Evolutionary conservation across 2,329 filamentous ascomycete genomes (phyloP).

Genomic region (Paramyrothecium sp.): DNA sequence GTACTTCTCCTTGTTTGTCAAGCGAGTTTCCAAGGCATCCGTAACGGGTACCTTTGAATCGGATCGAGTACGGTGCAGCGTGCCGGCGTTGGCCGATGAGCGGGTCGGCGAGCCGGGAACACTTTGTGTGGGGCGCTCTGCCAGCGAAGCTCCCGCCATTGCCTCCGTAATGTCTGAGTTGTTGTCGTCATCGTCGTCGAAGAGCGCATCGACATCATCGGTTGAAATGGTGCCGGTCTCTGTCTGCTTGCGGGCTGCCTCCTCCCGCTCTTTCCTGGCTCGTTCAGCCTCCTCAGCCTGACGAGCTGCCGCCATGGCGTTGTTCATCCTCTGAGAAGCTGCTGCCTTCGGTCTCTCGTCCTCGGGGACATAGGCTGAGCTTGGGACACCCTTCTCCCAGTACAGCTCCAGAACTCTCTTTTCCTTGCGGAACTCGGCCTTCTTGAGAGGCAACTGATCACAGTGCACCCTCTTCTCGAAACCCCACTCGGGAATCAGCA

Average conservation of each 20-base stretch:
- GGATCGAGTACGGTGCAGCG: conserved; percentile 83
- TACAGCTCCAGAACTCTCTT: conserved; percentile 92
- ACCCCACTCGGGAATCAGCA: conserved; percentile 95
- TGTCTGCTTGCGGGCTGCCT: conserved; percentile 88
- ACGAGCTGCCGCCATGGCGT: conserved; percentile 72
- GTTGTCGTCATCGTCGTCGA: conserved; percentile 90
- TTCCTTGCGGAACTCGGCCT: conserved; percentile 98
- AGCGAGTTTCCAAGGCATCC: conserved; percentile 74
- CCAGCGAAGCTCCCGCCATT: conserved; percentile 85
- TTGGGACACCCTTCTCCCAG: conserved; percentile 99
- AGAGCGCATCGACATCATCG: conserved; percentile 91
- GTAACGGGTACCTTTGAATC: conserved; percentile 84
- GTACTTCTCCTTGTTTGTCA: conserved; percentile 96
- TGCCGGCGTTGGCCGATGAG: conserved; percentile 64
- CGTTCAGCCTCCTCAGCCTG: conserved; percentile 82
- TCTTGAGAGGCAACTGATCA: conserved; percentile 95
- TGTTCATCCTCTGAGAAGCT: conserved; percentile 69
- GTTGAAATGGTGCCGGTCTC: conserved; percentile 93
- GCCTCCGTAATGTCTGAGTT: conserved; percentile 86
- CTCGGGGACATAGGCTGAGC: conserved; percentile 92
- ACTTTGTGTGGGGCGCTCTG: conserved; percentile 89
- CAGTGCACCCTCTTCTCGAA: conserved; percentile 99
- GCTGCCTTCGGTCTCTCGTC: conserved; percentile 90
- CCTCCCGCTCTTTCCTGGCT: conserved; percentile 81
- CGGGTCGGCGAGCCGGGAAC: conserved; percentile 88